A percentile compares a stretch with the other conserved stretches of the same genome.
Evolutionary conservation across 1,284 basidiomycete species (phyloP).

Genomic region (Ganoderma lucidum): DNA sequence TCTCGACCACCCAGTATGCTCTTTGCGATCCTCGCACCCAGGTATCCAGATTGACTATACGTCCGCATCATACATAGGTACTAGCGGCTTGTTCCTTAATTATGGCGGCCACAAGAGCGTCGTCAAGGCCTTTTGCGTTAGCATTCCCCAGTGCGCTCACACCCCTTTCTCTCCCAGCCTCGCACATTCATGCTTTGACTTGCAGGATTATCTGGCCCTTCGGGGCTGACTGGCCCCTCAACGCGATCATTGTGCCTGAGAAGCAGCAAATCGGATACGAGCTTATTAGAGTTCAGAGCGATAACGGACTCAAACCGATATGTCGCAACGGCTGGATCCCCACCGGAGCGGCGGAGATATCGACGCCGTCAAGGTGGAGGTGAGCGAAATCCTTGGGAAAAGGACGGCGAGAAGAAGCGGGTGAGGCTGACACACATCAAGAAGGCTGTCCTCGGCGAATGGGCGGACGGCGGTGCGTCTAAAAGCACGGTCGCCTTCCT

Average conservation of each 20-base stretch:
- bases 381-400: conserved; percentile 26
- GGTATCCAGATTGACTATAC: neutral
- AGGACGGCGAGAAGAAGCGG: conserved; percentile 33
- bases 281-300: conserved; percentile 38
- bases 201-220: conserved; percentile 36
- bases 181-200: neutral
- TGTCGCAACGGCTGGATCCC: conserved; percentile 31
- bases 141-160: conserved; percentile 31
- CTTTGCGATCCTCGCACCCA: neutral
- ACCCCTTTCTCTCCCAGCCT: neutral
- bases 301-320: conserved; percentile 33
- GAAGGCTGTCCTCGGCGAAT: conserved; percentile 18
- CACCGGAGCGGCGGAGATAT: conserved; percentile 31
- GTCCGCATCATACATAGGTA: conserved; percentile 4
- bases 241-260: conserved; percentile 32
- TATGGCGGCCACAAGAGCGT: conserved; percentile 37
- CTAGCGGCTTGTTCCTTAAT: conserved; percentile 36
- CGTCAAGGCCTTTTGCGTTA: conserved; percentile 23
- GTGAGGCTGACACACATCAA: conserved; percentile 25
- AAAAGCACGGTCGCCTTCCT: conserved; percentile 18
- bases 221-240: conserved; percentile 35
- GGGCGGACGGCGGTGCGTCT: conserved; percentile 28
- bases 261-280: conserved; percentile 36
- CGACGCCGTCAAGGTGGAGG: conserved; percentile 33
- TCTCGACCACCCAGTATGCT: conserved; percentile 30